A percentile compares a stretch with the other conserved stretches of the same genome.
phyloP scores from a whole-genome alignment of 1,139 yeast genomes.

The Yamadazyma membranifaciens region DNA sequence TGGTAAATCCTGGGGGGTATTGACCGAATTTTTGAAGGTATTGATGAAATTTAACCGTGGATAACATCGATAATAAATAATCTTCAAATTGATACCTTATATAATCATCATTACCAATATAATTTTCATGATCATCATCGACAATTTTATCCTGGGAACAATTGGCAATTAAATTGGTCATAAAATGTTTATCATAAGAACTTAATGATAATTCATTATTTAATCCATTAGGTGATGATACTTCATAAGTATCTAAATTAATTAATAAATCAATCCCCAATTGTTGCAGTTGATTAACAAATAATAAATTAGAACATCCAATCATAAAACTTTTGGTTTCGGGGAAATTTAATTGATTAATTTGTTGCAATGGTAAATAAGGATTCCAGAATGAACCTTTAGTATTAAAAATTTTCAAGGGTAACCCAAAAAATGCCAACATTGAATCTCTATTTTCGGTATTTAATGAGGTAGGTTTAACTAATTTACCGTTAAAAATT shows the following conservation, averaged over 20 bases:
- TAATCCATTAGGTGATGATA: slow-evolving; percentile 46
- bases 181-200: slow-evolving; percentile 71
- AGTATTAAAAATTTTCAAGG: slow-evolving; percentile 77
- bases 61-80: slow-evolving; percentile 71
- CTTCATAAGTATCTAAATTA: slow-evolving; percentile 36
- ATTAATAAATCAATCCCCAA: slow-evolving; percentile 48
- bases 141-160: slow-evolving; percentile 12
- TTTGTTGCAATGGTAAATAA: slow-evolving; percentile 86
- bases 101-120: slow-evolving; percentile 81
- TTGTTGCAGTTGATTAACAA: slow-evolving; percentile 64
- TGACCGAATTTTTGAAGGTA: slow-evolving; percentile 47
- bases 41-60: slow-evolving; percentile 68
- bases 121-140: slow-evolving; percentile 22
- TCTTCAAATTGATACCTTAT: slow-evolving; percentile 88
- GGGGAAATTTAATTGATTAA: slow-evolving; percentile 63
- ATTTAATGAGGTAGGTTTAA: slow-evolving; percentile 67
- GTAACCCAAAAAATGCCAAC: slow-evolving; percentile 80
- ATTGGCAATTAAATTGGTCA: slow-evolving; percentile 35
- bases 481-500: slow-evolving; percentile 41
- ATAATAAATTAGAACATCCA: slow-evolving; percentile 85
- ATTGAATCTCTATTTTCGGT: slow-evolving; percentile 78
- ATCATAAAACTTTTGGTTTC: slow-evolving; percentile 67
- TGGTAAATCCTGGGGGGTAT: slow-evolving; percentile 43
- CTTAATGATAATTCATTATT: slow-evolving; percentile 48
- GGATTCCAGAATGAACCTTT: slow-evolving; percentile 90